These are phyloP conservation scores for Penicillium brevicompactum DNA, from an alignment of 2,329 filamentous ascomycete genomes.

Conservation along the genomic window DNA sequence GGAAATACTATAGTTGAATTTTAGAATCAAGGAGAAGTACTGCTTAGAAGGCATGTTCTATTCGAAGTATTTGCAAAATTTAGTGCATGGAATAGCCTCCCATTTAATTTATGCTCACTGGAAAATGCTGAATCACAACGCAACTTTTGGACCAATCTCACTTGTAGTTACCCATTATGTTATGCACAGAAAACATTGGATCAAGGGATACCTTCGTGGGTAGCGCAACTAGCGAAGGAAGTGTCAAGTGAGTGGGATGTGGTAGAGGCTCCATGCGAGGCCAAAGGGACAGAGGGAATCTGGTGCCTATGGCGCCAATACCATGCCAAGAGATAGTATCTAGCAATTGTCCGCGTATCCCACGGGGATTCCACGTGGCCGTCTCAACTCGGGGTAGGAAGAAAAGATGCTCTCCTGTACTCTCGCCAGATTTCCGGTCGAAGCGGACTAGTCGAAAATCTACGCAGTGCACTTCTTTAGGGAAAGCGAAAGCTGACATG, in stretches of 20 bases:
- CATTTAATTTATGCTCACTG: too few species aligned
- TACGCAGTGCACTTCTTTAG: neutral
- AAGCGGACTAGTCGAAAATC: neutral
- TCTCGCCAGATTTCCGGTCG: neutral
- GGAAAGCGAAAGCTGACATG: neutral
- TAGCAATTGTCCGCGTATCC: constrained; percentile 1
- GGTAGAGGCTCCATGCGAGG: neutral
- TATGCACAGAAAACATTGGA: neutral
- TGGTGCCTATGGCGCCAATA: neutral
- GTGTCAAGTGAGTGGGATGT: neutral
- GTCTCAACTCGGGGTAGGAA: constrained; percentile 5
- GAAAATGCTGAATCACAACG: too few species aligned
- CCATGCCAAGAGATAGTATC: neutral
- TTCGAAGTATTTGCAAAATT: too few species aligned
- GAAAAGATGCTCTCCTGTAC: constrained; percentile 3
- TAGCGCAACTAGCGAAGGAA: neutral
- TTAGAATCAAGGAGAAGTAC: too few species aligned
- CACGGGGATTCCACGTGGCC: neutral
- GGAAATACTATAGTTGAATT: too few species aligned
- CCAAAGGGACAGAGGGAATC: neutral
- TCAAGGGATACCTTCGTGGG: neutral
- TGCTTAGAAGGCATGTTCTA: too few species aligned
- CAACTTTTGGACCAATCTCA: neutral
- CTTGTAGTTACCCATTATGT: neutral
- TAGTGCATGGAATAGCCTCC: too few species aligned